phyloP scores from a whole-genome alignment of 148 eudicot species.

The Suaeda aralocaspica region DNA sequence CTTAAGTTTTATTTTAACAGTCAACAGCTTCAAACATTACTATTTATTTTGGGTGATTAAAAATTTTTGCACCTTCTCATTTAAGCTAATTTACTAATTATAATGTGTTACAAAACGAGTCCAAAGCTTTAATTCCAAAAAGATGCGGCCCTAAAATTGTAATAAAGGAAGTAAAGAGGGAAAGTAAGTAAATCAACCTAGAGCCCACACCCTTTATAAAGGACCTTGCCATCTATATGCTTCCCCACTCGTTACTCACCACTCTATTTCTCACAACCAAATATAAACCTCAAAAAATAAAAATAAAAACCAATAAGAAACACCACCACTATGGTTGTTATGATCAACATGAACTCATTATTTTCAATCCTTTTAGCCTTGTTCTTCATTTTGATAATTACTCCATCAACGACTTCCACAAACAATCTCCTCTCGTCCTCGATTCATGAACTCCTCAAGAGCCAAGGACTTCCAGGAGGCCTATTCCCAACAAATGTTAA shows the following conservation, averaged over 20 bases:
- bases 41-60: no score
- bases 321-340: background rate
- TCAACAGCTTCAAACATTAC: no score
- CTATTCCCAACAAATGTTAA: constrained; percentile 57
- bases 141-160: no score
- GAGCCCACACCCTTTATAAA: constrained; percentile 2
- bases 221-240: background rate
- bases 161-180: no score
- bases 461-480: constrained; percentile 64
- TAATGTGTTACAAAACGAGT: no score
- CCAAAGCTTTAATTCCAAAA: no score
- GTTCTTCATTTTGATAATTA: background rate
- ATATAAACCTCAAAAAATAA: constrained; percentile 5
- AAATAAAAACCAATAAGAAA: background rate
- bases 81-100: no score
- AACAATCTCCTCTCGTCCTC: constrained; percentile 18
- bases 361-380: background rate
- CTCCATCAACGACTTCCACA: background rate
- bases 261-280: constrained; percentile 6
- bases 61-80: no score
- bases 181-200: no score
- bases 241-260: constrained; percentile 10
- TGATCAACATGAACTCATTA: background rate
- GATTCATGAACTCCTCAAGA: constrained; percentile 56
- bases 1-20: no score